A percentile compares a stretch with the other conserved stretches of the same genome.
These are phyloP conservation scores for Oldenlandia corymbosa DNA, from an alignment of 257 asterid species.

Conservation along the genomic window DNA sequence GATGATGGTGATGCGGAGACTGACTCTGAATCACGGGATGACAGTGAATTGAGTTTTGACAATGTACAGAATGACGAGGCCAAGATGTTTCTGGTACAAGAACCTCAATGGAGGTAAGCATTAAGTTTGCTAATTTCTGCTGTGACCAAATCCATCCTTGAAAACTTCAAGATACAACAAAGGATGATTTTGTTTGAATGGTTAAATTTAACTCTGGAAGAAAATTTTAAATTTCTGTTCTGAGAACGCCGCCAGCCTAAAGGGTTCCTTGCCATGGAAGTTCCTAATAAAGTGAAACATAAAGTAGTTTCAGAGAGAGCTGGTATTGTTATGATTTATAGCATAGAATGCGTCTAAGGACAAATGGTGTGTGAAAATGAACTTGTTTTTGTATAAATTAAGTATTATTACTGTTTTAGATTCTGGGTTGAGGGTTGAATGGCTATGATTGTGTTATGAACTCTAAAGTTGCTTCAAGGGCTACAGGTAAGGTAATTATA, in stretches of 20 bases:
- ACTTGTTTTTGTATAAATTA: neutral
- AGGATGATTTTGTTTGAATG: too few relatives aligned
- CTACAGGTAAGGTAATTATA: conserved; percentile 40
- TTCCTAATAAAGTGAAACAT: neutral
- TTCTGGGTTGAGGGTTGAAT: neutral
- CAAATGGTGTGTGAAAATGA: too few relatives aligned
- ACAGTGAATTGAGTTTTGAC: conserved; percentile 74
- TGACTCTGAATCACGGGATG: conserved; percentile 51
- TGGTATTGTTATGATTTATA: neutral
- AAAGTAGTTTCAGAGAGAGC: neutral
- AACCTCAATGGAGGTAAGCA: conserved; percentile 74
- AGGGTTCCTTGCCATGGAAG: too few relatives aligned
- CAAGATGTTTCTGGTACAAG: conserved; percentile 37
- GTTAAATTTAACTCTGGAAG: too few relatives aligned
- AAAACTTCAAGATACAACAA: too few relatives aligned
- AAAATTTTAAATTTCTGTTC: too few relatives aligned
- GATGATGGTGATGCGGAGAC: conserved; percentile 37
- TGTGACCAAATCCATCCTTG: too few relatives aligned
- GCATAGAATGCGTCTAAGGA: neutral
- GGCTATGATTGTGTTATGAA: neutral
- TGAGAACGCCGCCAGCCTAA: too few relatives aligned
- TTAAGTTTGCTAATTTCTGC: conserved; percentile 13
- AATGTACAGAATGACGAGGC: conserved; percentile 33
- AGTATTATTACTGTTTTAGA: neutral
- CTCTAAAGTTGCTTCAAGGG: conserved; percentile 24